Conservation (phyloP, 2,329 filamentous ascomycete genomes). For the Hypoxylon sp. region DNA sequence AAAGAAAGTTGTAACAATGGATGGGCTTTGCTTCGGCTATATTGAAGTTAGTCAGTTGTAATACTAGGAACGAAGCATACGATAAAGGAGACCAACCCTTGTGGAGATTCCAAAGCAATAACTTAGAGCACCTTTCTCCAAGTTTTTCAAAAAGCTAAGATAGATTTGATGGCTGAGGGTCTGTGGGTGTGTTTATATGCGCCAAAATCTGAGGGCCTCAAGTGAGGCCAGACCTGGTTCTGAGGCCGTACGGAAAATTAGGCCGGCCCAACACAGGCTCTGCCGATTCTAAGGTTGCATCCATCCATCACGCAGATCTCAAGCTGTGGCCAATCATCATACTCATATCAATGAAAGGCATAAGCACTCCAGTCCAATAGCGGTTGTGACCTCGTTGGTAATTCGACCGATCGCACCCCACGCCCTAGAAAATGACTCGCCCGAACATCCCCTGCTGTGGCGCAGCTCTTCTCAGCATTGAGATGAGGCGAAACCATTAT, state of each 20-base stretch:
- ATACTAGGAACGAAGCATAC: background rate
- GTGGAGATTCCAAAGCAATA: background rate
- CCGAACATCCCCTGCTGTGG: no score
- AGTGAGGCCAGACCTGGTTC: conserved; percentile 10
- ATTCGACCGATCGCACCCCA: no score
- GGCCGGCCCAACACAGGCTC: conserved; percentile 16
- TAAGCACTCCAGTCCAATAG: background rate
- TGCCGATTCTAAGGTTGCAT: background rate
- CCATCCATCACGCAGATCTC: background rate
- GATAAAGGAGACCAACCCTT: conserved; percentile 5
- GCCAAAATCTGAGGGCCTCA: background rate
- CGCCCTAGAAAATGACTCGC: no score
- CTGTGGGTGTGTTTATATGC: conserved; percentile 10
- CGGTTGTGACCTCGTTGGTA: no score
- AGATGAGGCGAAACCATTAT: no score
- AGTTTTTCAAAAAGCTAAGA: background rate
- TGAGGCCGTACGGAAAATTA: conserved; percentile 27
- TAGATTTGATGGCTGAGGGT: background rate
- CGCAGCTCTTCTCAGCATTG: no score
- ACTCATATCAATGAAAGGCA: no score
- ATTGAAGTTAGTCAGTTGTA: background rate
- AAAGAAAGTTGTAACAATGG: conserved; percentile 10
- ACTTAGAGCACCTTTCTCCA: background rate
- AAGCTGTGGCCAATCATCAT: no score
- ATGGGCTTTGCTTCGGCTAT: background rate